Conservation (phyloP, 78 protist genomes). For the Diacronema lutheri region DNA sequence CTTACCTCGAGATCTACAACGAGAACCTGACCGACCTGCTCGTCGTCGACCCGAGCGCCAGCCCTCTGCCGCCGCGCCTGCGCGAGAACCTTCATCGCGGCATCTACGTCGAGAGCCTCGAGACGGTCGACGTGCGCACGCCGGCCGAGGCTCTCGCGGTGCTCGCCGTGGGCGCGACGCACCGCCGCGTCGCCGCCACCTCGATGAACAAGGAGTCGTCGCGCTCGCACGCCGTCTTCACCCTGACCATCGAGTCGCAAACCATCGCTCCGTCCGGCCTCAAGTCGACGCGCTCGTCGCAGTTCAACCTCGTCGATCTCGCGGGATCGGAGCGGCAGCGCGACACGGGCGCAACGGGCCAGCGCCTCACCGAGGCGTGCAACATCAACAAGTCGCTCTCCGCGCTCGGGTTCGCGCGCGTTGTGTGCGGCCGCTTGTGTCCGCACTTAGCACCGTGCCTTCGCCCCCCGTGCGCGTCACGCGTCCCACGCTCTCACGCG, state of each 20-base stretch:
- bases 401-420: not conserved
- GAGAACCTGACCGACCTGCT: conserved; percentile 51
- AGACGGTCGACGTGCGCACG: too few species aligned
- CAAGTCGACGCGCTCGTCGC: not conserved
- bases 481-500: too few species aligned
- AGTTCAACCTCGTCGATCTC: conserved; percentile 70
- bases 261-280: too few species aligned
- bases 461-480: too few species aligned
- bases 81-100: too few species aligned
- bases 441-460: too few species aligned
- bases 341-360: conserved; percentile 54
- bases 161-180: too few species aligned
- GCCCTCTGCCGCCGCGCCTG: too few species aligned
- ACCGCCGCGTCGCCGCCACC: not conserved
- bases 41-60: not conserved
- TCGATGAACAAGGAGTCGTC: conserved; percentile 45
- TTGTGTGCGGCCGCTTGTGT: too few species aligned
- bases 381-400: not conserved
- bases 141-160: too few species aligned
- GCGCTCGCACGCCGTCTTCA: conserved; percentile 36
- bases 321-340: conserved; percentile 60
- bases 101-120: too few species aligned
- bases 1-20: conserved; percentile 49
- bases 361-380: conserved; percentile 15
- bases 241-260: not conserved